Percentiles rank a stretch among this genome's conserved stretches.
Evolutionary conservation across 306 rosid species (phyloP).

Genomic region (Alnus rubra): DNA sequence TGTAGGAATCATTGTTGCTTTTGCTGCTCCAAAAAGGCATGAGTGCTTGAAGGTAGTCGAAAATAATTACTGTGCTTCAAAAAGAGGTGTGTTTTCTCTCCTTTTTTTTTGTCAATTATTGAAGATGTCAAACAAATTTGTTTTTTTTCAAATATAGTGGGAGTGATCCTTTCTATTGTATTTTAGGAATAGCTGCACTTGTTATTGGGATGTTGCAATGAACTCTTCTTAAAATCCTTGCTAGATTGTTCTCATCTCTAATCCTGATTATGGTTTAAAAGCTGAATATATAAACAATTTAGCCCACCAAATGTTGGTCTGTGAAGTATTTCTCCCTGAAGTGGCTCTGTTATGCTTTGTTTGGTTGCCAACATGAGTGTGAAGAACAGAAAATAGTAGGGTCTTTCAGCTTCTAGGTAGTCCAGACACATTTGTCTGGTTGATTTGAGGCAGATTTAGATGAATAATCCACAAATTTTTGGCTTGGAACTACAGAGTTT

Average conservation of each 20-base stretch:
- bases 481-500: background rate
- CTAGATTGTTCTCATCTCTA: background rate
- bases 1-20: conserved; percentile 80
- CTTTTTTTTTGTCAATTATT: background rate
- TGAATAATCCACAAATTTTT: background rate
- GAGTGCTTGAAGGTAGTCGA: conserved; percentile 91
- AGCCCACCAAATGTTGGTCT: background rate
- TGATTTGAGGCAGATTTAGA: background rate
- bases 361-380: background rate
- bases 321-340: background rate
- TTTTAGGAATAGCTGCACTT: background rate
- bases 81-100: conserved; percentile 62
- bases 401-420: conserved; percentile 1
- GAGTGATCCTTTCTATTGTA: background rate
- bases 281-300: background rate
- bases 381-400: background rate
- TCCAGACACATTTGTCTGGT: background rate
- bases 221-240: background rate
- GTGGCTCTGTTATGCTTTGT: background rate
- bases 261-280: background rate
- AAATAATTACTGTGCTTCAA: conserved; percentile 90
- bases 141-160: background rate
- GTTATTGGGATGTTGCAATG: background rate
- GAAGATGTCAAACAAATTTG: background rate
- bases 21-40: conserved; percentile 83